These are phyloP conservation scores for Rubus idaeus DNA, from an alignment of 306 rosid genomes.

Conservation along the genomic window DNA sequence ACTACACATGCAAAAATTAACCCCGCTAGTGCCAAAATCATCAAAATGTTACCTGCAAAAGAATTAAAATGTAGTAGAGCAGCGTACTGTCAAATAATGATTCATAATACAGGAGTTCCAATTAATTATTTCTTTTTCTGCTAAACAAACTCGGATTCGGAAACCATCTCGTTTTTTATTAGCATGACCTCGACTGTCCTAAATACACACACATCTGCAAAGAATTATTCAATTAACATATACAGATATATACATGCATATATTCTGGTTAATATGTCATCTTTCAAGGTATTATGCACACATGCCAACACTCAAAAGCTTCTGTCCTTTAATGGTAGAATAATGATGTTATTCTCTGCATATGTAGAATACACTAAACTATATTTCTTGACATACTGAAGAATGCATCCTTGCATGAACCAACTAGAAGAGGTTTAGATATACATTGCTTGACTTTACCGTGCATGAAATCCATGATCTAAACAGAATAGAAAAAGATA, in stretches of 20 bases:
- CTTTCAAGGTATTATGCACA: background rate
- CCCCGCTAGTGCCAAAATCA: background rate
- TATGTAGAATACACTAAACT: background rate
- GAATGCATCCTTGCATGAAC: background rate
- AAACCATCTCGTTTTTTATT: background rate
- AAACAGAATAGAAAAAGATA: background rate
- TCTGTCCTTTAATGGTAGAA: background rate
- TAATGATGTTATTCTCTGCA: background rate
- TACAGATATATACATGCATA: background rate
- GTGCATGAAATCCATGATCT: background rate
- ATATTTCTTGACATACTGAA: conserved; percentile 1
- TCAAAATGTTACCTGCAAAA: background rate
- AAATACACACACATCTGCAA: background rate
- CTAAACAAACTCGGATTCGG: background rate
- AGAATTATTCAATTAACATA: background rate
- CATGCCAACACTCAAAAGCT: background rate
- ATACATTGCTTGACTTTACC: background rate
- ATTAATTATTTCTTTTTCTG: background rate
- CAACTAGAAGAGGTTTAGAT: background rate
- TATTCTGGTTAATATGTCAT: background rate
- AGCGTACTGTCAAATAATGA: background rate
- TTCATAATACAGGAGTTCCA: background rate
- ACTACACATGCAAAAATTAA: background rate
- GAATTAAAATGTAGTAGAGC: background rate
- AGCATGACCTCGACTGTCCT: background rate